Percentiles rank a stretch among this genome's conserved stretches.
These are phyloP conservation scores for Capsicum chinense DNA, from an alignment of 257 asterid species.

Conservation along the genomic window DNA sequence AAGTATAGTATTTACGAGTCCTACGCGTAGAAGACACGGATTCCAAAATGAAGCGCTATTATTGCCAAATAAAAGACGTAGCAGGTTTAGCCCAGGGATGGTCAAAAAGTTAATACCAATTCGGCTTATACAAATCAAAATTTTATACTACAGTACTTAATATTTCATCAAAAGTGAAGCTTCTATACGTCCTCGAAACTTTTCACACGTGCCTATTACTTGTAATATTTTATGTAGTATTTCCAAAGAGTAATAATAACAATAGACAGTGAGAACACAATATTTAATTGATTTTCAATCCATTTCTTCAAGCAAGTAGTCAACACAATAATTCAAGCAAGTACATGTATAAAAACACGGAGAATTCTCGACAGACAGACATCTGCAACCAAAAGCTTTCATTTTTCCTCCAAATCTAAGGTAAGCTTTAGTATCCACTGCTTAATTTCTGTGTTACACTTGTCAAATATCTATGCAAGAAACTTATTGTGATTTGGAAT, in stretches of 20 bases:
- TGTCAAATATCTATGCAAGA: neutral
- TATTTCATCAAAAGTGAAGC: neutral
- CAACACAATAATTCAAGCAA: slow-evolving; percentile 15
- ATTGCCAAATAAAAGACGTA: too few species aligned
- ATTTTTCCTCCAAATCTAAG: neutral
- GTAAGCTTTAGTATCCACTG: neutral
- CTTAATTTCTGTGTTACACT: neutral
- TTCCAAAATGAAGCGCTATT: too few species aligned
- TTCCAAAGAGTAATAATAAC: neutral
- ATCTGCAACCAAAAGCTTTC: neutral
- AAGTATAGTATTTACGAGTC: too few species aligned
- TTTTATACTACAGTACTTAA: neutral
- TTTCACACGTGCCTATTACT: slow-evolving; percentile 18
- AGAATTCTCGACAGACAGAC: slow-evolving; percentile 1
- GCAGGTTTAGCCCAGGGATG: neutral
- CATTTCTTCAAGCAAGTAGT: neutral
- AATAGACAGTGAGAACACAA: slow-evolving; percentile 16
- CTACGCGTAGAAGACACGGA: too few species aligned
- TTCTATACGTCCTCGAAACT: too few species aligned
- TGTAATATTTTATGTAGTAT: neutral
- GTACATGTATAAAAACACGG: neutral
- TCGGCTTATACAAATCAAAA: neutral
- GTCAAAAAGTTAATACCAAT: slow-evolving; percentile 7
- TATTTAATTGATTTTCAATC: neutral
- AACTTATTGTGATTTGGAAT: slow-evolving; percentile 10